Conservation (phyloP, 2,329 filamentous ascomycete genomes). For the Chrysoporthe austroafricana region DNA sequence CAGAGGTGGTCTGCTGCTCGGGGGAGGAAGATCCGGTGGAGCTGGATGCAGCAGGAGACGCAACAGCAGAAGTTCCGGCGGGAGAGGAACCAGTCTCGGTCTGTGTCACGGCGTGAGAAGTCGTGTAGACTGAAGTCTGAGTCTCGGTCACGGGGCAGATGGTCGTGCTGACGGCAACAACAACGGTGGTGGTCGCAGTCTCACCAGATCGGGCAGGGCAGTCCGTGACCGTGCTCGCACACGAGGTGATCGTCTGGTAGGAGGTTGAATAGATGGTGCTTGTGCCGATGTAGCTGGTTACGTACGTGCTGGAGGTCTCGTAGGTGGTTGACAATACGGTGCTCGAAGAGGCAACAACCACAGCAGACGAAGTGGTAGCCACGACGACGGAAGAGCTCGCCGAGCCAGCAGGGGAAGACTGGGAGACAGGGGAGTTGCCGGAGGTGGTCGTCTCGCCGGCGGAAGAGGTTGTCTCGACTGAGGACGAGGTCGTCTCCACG, state of each 20-base stretch:
- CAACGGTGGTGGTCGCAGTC: constrained; percentile 57
- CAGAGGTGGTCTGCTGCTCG: constrained; percentile 24
- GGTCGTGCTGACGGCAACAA: constrained; percentile 61
- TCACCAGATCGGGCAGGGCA: constrained; percentile 53
- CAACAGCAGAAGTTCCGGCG: constrained; percentile 28
- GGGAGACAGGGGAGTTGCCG: constrained; percentile 9
- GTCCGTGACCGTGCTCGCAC: constrained; percentile 49
- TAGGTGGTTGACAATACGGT: constrained; percentile 23
- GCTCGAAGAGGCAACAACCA: not conserved
- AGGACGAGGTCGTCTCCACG: not conserved
- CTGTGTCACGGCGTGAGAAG: constrained; percentile 30
- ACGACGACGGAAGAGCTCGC: constrained; percentile 1
- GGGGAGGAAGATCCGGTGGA: constrained; percentile 23
- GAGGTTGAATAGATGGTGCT: constrained; percentile 52
- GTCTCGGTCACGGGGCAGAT: constrained; percentile 65
- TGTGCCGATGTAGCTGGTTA: constrained; percentile 31
- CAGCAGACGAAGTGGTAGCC: not conserved
- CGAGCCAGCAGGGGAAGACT: constrained; percentile 19
- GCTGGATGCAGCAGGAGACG: constrained; percentile 23
- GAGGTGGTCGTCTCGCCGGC: constrained; percentile 19
- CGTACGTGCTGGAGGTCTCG: constrained; percentile 27
- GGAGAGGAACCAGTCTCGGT: constrained; percentile 23
- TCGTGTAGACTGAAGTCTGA: constrained; percentile 41
- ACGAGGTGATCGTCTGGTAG: constrained; percentile 54
- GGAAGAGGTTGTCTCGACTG: constrained; percentile 27